A percentile compares a stretch with the other conserved stretches of the same genome.
These are phyloP conservation scores for Begonia fuchsioides DNA, from an alignment of 306 rosid genomes.

Conservation along the genomic window DNA sequence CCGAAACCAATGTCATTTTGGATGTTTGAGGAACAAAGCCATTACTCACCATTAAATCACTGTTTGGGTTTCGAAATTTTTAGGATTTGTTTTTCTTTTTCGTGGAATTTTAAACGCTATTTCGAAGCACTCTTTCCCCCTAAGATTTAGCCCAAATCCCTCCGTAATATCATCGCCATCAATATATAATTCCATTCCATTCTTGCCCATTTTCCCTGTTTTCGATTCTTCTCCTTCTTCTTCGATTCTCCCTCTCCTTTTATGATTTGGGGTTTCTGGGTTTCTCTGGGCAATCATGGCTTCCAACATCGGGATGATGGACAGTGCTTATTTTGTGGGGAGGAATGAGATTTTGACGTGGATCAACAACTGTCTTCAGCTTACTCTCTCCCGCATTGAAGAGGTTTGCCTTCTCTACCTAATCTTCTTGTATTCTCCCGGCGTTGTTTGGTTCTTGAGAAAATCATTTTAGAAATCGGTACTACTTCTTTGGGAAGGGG, in stretches of 20 bases:
- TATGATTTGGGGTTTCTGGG: constrained; percentile 11
- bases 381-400: constrained; percentile 78
- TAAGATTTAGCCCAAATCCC: constrained; percentile 3
- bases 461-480: background rate
- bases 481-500: background rate
- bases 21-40: background rate
- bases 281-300: constrained; percentile 37
- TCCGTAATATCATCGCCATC: constrained; percentile 5
- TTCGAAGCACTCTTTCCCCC: constrained; percentile 8
- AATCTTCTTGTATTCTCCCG: background rate
- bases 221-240: background rate
- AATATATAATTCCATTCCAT: background rate
- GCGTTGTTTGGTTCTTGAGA: background rate
- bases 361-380: constrained; percentile 84
- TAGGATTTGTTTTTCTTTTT: background rate
- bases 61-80: constrained; percentile 3
- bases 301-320: constrained; percentile 85
- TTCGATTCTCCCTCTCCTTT: constrained; percentile 3
- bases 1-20: constrained; percentile 1
- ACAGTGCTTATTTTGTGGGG: constrained; percentile 87
- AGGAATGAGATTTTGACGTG: constrained; percentile 85
- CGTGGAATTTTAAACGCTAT: background rate
- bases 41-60: constrained; percentile 8
- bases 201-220: background rate
- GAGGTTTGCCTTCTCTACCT: constrained; percentile 29